Evolutionary conservation across 495 filamentous ascomycete genomes (phyloP), one percentile per base, ranked within the genome.

Genomic region (Entonaema liquescens): DNA sequence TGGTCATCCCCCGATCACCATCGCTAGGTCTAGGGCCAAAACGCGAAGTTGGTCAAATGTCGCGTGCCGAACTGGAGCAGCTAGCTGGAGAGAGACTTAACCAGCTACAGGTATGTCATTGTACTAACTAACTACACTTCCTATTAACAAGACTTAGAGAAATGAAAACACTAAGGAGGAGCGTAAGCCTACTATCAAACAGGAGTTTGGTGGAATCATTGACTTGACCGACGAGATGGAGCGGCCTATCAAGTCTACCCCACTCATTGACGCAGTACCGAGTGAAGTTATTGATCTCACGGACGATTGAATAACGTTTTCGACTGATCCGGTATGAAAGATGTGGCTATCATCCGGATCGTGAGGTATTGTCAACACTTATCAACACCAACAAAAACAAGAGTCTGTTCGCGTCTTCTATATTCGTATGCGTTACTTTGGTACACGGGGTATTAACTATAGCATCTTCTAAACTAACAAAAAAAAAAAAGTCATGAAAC

Each of bases 1-100:
- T 75, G 65, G 40, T 77, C 17, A 73, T 77, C n/a, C 75, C 75
- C 61, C 60, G 72, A 29, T 35, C 60, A 1, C 60, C 62, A 29
- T 67, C 60, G 13, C 64, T 59, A 21, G 25, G 29, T 17, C 28
- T 59, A 38, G 31, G 13, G 35, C 8, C 56, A 15, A 17, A 40
- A 3, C 31, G 44, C 26, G 68, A 50, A 26, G 54, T 73, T 12
- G 62, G 36, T 19, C 21, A 23, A 12, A 57, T 77, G 50, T 75
- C 70, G 44, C 65, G 67, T n/a, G 61, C 23, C 1, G 72, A 77
- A 44, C 58, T 71, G 1, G 56, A 75, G 42, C 59, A 47, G 15
- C n/a, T 75, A 6, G 74, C 72, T 4, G n/a, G 40, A 33, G 66
- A 75, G 42, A 57, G 67, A 35, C 70, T 72, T 36, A 21, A 61